phyloP scores from a whole-genome alignment of 768 basidiomycete species.

The Collybia sp. region DNA sequence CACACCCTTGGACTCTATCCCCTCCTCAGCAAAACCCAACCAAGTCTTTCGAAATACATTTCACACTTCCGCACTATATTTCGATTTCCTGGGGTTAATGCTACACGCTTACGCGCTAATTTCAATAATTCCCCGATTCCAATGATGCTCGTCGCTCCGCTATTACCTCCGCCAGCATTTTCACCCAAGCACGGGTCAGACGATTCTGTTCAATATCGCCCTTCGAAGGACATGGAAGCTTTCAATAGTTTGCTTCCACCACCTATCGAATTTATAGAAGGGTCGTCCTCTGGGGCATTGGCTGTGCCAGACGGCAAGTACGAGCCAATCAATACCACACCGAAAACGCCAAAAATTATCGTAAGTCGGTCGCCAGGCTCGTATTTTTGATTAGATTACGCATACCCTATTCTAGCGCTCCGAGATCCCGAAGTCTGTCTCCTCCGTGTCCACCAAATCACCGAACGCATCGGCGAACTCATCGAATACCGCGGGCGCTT shows the following conservation, averaged over 20 bases:
- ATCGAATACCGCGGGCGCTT: constrained; percentile 24
- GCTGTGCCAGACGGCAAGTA: constrained; percentile 74
- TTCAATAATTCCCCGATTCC: background rate
- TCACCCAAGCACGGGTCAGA: constrained; percentile 44
- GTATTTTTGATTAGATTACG: background rate
- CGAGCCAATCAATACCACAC: constrained; percentile 72
- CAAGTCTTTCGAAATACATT: constrained; percentile 1
- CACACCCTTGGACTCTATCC: background rate
- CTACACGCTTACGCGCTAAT: background rate
- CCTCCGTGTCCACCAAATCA: constrained; percentile 14
- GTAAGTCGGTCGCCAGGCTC: constrained; percentile 31
- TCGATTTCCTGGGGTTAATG: background rate
- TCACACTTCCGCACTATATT: constrained; percentile 1
- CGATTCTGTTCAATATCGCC: constrained; percentile 52
- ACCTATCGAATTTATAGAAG: constrained; percentile 81
- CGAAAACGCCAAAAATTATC: constrained; percentile 45
- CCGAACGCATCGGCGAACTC: constrained; percentile 13
- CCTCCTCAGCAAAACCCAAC: background rate
- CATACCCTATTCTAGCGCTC: constrained; percentile 9
- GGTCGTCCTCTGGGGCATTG: constrained; percentile 73
- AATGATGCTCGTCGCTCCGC: constrained; percentile 66
- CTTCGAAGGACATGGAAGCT: constrained; percentile 65
- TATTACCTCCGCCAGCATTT: constrained; percentile 50
- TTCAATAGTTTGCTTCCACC: constrained; percentile 79
- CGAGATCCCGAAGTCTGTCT: constrained; percentile 10